Base-by-base conservation (phyloP, 805 yeast species). In the Lipomyces mesembrius region DNA sequence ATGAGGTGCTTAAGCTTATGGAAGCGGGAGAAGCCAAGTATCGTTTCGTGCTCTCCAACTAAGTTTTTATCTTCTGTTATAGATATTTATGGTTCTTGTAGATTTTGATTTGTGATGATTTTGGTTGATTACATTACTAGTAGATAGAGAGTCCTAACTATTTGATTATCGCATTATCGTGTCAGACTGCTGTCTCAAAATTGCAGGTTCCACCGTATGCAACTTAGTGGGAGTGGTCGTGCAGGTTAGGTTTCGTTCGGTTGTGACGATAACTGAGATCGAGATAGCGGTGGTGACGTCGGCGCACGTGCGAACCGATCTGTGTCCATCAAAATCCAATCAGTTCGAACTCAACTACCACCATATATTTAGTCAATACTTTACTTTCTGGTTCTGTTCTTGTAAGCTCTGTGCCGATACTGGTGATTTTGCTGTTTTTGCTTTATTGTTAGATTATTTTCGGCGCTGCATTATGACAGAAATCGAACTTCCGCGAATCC, bases 11-110 rank as follows among this genome's bases (percentile, higher is more conserved):
- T 20, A 35, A 37, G 60, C 58, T 62, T 20, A 70, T 70, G 72
- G 72, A 69, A 8, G 72, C 20, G 14, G 63, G 63, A 62, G 65
- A 70, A 66, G 72, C 72, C 32, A 43, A 64, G 25, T 70, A 69
- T 59, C 69, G 72, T 32, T 69, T 60, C 29, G 72, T 70, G 35
- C 65, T 70, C 22, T 17, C 34, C 59, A 67, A 67, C 59, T 61
- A 67, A 32, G 56, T n/a, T 2, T 22, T 20, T 25, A 2, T 57
- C n/a, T 27, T 14, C n/a, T 5, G 34, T 9, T 46, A 9, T 14
- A 17, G 57, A 55, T 39, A 25, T 7, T 52, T 7, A 12, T 43
- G 8, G n/a, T 52, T 52, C 17, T 22, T 52, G 55, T 22, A 52
- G 32, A 52, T 52, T 17, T 22, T 52, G 22, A 43, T 8, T 1